Conservation (phyloP, 306 rosid genomes). For the Citrullus colocynthis region DNA sequence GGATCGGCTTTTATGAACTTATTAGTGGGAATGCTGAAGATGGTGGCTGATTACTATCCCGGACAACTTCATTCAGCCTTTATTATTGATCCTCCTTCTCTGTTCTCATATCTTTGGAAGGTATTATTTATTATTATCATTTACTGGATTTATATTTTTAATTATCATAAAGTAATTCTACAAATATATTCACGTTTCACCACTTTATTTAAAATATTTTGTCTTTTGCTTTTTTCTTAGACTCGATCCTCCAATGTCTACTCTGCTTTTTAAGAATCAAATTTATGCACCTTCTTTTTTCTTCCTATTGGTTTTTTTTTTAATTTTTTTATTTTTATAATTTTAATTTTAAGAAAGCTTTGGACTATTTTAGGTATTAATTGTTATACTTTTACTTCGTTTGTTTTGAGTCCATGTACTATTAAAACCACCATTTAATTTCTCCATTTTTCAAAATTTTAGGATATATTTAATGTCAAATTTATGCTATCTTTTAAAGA, state of each 20-base stretch:
- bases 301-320: too few relatives aligned
- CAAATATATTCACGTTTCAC: background rate
- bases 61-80: conserved; percentile 54
- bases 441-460: too few relatives aligned
- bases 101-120: conserved; percentile 92
- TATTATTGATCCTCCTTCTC: conserved; percentile 81
- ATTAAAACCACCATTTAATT: too few relatives aligned
- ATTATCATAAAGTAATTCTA: background rate
- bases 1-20: conserved; percentile 82
- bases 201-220: background rate
- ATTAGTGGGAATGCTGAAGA: conserved; percentile 55
- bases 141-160: background rate
- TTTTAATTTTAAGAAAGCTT: too few relatives aligned
- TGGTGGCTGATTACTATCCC: conserved; percentile 71
- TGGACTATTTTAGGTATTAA: too few relatives aligned
- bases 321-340: background rate
- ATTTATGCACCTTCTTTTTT: background rate
- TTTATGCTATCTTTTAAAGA: too few relatives aligned
- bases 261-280: background rate
- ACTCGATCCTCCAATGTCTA: background rate
- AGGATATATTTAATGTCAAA: too few relatives aligned
- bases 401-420: too few relatives aligned
- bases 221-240: background rate
- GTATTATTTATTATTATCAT: conserved; percentile 12
- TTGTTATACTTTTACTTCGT: too few relatives aligned